Evolutionary conservation across 768 basidiomycete species (phyloP), one percentile per base, ranked within the genome.

Genomic region (Xerocomellus dryophilus): DNA sequence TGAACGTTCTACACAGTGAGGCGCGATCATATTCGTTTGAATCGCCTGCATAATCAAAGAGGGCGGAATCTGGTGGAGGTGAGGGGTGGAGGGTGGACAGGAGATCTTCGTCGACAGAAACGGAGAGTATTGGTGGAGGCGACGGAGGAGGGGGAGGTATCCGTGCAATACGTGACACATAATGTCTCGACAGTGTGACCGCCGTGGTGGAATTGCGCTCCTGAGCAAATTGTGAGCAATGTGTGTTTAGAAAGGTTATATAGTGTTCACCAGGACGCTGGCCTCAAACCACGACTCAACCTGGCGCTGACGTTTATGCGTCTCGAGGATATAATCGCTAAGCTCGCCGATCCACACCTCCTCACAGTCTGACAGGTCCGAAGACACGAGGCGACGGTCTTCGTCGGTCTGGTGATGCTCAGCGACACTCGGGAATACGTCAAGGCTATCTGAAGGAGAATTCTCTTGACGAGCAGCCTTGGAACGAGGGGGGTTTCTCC

Each of bases 301-400:
- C 58, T 88, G 85, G 47, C 80, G 82, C 68, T 84, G 82, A 46
- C 89, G 82, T 65, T 83, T 84, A 64, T 85, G 82, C 7, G 87
- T 88, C 62, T 89, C 84, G 29, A 84, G 65, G 48, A 82, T 76
- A 62, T 92, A 93, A 52, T 82, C 81, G 48, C 78, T 75, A 15
- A 92, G 76, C 63, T 88, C 89, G 23, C 74, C 77, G 41, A 75
- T 71, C 91, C 91, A 93, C 15, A 93, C 65, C 54, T 91, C 90
- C 60, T 81, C 79, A 58, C 84, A 90, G 54, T 91, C 90, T 27
- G 90, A 89, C 57, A 93, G 73, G 75, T 93, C 90, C 20, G 90
- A 91, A 17, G 89, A 88, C 11, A 73, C 70, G 12, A 81, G 72
- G 36, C 73, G 72, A 43, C 61, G 71, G 29, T 77, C 78, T 31